Evolutionary conservation across 2,329 filamentous ascomycete species (phyloP).

Genomic region (Epichloe hybrida): DNA sequence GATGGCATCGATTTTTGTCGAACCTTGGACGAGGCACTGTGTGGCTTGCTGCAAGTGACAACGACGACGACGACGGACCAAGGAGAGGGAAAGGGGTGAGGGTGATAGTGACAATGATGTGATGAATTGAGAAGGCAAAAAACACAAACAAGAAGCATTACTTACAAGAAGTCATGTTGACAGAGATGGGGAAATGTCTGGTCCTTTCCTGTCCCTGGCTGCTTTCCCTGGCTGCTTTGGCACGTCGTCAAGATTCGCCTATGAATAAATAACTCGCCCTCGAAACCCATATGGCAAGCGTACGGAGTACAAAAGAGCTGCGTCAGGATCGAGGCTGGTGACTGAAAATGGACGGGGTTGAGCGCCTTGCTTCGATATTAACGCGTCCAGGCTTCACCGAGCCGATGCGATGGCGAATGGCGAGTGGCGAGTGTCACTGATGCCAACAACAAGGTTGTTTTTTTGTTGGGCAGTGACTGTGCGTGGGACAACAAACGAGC

Average conservation of each 20-base stretch:
- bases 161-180: constrained; percentile 4
- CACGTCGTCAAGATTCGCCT: background rate
- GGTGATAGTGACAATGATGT: background rate
- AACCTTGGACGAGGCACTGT: background rate
- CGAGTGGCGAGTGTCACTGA: no score
- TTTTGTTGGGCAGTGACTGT: no score
- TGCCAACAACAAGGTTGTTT: no score
- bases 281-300: background rate
- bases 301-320: no score
- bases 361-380: no score
- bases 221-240: background rate
- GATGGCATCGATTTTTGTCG: background rate
- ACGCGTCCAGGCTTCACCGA: no score
- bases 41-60: background rate
- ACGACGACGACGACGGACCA: background rate
- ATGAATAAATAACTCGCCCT: background rate
- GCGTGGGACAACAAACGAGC: no score
- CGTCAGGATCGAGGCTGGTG: no score
- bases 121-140: background rate
- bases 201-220: background rate
- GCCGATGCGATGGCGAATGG: no score
- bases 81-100: background rate
- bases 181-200: background rate
- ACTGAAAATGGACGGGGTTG: no score
- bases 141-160: background rate